Conservation (phyloP, 768 basidiomycete species). For the Tulasnella sp. region DNA sequence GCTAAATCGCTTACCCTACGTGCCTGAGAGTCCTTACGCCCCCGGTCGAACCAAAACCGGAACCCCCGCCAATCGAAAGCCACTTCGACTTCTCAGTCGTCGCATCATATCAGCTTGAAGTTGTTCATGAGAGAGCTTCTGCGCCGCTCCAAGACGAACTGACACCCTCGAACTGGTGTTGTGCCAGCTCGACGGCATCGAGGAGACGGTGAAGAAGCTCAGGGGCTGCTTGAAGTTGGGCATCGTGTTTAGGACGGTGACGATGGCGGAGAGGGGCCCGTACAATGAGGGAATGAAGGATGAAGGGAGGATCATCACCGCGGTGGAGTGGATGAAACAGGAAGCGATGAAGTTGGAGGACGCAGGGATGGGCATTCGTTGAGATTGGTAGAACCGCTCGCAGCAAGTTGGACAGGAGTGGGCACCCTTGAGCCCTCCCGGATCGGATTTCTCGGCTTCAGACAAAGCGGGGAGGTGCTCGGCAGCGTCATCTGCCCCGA, state of each 20-base stretch:
- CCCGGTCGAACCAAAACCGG: background rate
- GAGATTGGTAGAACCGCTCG: background rate
- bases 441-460: background rate
- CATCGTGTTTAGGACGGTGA: background rate
- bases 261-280: slow-evolving; percentile 10
- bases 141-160: slow-evolving; percentile 73
- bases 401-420: background rate
- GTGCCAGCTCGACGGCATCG: slow-evolving; percentile 73
- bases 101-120: slow-evolving; percentile 1
- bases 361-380: background rate
- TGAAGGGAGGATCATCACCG: slow-evolving; percentile 3
- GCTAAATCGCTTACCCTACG: background rate
- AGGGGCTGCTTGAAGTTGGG: slow-evolving; percentile 5
- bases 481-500: slow-evolving; percentile 35
- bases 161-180: slow-evolving; percentile 77
- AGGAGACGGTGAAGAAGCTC: slow-evolving; percentile 10
- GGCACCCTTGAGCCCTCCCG: background rate
- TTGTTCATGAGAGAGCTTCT: slow-evolving; percentile 79
- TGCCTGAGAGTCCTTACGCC: background rate
- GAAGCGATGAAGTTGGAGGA: slow-evolving; percentile 1
- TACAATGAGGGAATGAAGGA: slow-evolving; percentile 13
- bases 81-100: background rate
- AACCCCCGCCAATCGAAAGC: background rate
- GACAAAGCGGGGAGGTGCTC: background rate
- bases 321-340: background rate